Base-by-base conservation (phyloP, 768 basidiomycete species). In the Collybia nuda region DNA sequence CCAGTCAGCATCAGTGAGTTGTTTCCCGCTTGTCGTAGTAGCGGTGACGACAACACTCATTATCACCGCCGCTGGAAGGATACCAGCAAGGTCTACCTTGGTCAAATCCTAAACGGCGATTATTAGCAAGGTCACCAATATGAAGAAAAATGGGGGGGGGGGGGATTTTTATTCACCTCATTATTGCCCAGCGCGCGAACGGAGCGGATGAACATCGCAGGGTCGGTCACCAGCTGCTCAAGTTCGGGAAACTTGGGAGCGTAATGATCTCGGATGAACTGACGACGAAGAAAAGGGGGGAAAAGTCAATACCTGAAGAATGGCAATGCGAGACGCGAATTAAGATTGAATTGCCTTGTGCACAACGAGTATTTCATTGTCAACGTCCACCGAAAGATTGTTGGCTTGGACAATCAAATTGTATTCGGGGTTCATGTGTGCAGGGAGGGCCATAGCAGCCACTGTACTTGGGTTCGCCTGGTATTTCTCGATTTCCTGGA, bases 181-280 rank as follows among this genome's bases (percentile, higher is more conserved):
- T 83, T 78, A 65, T 99, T 98, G 7, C 82, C 95, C 42, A 99
- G 77, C 1, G 82, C 84, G 51, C 91, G 85, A 11, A 98, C 96
- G 8, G 96, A 87, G 23, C 86, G 85, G 56, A 96, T 93, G 70
- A 92, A 98, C 78, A 94, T 90, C 43, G 84, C 77, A 6, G 97
- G 90, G 58, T 98, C 94, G 3, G 86, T 81, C 17, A 99, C 90
- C 26, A 99, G 82, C 60, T 97, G 92, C 67, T 98, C 97, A 23
- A 99, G 81, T 61, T 98, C 97, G 22, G 97, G 96, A 67, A 99
- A 99, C 55, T 93, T 90, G 23, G 89, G 80, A 0, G 89, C 83
- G 66, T 98, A 99, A 69, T 98, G 96, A 65, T 99, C 97, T 55
- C 97, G 86, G 62, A 98, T 95, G 77, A 98, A 98, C 90, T 95